Percentiles rank a stretch among this genome's conserved stretches.
These are phyloP conservation scores for Allium sativum DNA, from an alignment of 106 monocot species.

Conservation along the genomic window DNA sequence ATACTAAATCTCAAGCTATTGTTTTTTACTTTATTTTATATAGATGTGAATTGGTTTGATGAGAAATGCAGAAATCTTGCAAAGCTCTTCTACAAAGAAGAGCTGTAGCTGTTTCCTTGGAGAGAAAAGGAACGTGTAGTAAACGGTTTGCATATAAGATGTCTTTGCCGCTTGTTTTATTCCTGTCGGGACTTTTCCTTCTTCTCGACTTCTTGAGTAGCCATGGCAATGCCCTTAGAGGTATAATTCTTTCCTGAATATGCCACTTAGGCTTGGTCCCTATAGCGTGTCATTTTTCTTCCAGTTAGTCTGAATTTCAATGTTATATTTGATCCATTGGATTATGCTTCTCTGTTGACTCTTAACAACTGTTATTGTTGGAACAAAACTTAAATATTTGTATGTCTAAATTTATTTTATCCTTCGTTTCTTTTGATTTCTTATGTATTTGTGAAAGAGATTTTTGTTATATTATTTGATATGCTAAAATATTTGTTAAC, in stretches of 20 bases:
- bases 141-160: conserved; percentile 27
- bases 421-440: too few relatives aligned
- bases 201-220: conserved; percentile 53
- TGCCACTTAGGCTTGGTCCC: too few relatives aligned
- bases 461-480: too few relatives aligned
- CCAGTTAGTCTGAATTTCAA: not conserved
- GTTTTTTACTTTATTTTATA: too few relatives aligned
- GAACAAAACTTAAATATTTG: too few relatives aligned
- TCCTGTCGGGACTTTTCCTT: conserved; percentile 45
- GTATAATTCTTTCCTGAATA: conserved; percentile 10
- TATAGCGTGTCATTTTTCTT: not conserved
- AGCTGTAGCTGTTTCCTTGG: conserved; percentile 19
- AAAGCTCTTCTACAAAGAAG: conserved; percentile 62
- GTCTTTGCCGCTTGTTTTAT: conserved; percentile 32
- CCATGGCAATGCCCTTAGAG: conserved; percentile 43
- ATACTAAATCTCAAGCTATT: too few relatives aligned
- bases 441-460: too few relatives aligned
- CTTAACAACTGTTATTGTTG: too few relatives aligned
- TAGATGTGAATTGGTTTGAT: conserved; percentile 16
- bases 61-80: conserved; percentile 69
- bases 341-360: not conserved
- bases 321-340: not conserved
- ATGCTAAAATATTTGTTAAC: too few relatives aligned
- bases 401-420: too few relatives aligned
- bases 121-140: conserved; percentile 10